Percentiles rank a stretch among this genome's conserved stretches.
phyloP scores from a whole-genome alignment of 345 rosid genomes.

The Firmiana major region DNA sequence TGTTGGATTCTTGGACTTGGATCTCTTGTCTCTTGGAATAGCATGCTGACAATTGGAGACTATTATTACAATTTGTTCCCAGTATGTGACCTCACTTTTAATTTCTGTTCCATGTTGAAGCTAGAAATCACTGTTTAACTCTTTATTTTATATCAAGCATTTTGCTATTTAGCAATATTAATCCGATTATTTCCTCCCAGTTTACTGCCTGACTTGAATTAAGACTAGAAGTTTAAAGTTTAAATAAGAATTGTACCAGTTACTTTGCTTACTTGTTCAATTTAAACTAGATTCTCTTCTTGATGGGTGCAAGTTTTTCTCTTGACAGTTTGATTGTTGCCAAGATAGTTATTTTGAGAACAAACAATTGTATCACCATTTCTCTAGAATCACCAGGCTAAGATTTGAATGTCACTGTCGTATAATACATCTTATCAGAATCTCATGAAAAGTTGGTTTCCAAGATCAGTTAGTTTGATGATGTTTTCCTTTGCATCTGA shows the following conservation, averaged over 20 bases:
- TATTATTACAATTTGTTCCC: slow-evolving; percentile 38
- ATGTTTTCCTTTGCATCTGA: slow-evolving; percentile 9
- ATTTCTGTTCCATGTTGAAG: too few species aligned
- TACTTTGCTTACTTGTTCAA: too few species aligned
- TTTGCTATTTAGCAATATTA: neutral
- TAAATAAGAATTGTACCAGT: too few species aligned
- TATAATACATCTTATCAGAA: neutral
- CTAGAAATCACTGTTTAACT: too few species aligned
- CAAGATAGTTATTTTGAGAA: neutral
- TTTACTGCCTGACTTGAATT: too few species aligned
- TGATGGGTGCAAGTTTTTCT: neutral
- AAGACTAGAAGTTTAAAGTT: too few species aligned
- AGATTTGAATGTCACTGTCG: neutral
- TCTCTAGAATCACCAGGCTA: neutral
- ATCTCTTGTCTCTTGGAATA: slow-evolving; percentile 76
- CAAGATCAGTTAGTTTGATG: neutral
- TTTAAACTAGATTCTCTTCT: too few species aligned
- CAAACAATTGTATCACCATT: neutral
- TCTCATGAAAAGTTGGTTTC: neutral
- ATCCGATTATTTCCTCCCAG: neutral
- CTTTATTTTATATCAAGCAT: neutral
- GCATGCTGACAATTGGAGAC: slow-evolving; percentile 56
- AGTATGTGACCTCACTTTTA: slow-evolving; percentile 18
- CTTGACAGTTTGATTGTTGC: too few species aligned
- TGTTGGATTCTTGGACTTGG: slow-evolving; percentile 88